Conservation (phyloP, 345 rosid species). For the Iberis pinnata region DNA sequence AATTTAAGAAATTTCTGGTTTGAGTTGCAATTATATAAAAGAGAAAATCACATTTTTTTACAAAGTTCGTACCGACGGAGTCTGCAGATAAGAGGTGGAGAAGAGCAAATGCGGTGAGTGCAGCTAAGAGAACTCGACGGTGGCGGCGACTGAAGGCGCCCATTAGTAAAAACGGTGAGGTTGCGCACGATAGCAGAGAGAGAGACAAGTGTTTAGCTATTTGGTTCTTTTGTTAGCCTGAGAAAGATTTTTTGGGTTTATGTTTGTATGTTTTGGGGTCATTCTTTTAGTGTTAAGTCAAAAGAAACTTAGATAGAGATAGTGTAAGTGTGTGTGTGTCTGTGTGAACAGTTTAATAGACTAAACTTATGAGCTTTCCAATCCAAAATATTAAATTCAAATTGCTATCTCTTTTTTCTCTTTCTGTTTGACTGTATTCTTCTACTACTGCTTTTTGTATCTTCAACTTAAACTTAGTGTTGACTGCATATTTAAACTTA, state of each 20-base stretch:
- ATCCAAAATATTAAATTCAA: conserved; percentile 24
- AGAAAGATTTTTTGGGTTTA: conserved; percentile 14
- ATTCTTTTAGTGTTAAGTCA: conserved; percentile 30
- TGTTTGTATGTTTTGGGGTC: conserved; percentile 18
- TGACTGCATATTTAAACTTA: too few relatives aligned
- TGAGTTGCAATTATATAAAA: background rate
- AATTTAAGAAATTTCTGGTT: background rate
- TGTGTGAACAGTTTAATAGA: conserved; percentile 17
- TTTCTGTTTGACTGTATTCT: conserved; percentile 1
- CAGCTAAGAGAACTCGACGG: conserved; percentile 23
- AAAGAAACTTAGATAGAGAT: conserved; percentile 19
- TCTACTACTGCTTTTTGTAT: background rate
- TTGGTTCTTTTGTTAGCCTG: background rate
- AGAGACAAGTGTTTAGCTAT: conserved; percentile 1
- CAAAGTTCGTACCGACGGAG: conserved; percentile 15
- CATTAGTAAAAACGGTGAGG: conserved; percentile 39
- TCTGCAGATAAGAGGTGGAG: conserved; percentile 43
- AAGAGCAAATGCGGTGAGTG: conserved; percentile 44
- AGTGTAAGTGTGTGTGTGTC: conserved; percentile 13
- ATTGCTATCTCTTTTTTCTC: conserved; percentile 5
- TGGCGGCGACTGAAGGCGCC: conserved; percentile 40
- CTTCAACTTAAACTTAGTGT: background rate
- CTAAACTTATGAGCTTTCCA: conserved; percentile 22
- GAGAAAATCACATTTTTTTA: background rate
- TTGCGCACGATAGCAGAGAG: conserved; percentile 16